phyloP scores from a whole-genome alignment of 2,329 filamentous ascomycete genomes.

The Apiospora saccharicola region DNA sequence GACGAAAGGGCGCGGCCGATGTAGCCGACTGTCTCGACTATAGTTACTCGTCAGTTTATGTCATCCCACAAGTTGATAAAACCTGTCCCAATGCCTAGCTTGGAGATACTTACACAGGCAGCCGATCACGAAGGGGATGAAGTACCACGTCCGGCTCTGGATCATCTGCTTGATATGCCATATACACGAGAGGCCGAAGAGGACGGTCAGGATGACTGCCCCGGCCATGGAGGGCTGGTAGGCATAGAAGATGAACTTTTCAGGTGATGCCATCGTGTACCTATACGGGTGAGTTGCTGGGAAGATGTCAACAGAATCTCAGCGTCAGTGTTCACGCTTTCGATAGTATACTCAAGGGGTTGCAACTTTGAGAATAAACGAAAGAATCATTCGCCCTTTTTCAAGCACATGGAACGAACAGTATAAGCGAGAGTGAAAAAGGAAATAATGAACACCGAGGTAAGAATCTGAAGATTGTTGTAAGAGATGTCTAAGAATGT shows the following conservation, averaged over 20 bases:
- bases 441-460: no score
- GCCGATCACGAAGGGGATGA: constrained; percentile 60
- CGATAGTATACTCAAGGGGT: no score
- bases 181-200: constrained; percentile 48
- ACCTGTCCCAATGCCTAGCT: no score
- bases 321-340: no score
- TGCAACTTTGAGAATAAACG: no score
- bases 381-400: no score
- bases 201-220: constrained; percentile 45
- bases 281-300: no score
- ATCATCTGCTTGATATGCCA: constrained; percentile 49
- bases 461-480: not conserved
- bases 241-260: constrained; percentile 24
- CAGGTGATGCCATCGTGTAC: not conserved
- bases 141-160: constrained; percentile 54
- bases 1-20: constrained; percentile 55
- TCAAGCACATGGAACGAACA: no score
- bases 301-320: no score
- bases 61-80: no score
- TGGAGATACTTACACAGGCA: constrained; percentile 51
- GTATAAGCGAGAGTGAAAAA: no score
- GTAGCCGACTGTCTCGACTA: constrained; percentile 62
- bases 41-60: not conserved
- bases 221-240: constrained; percentile 25
- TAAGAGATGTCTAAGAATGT: not conserved